These are phyloP conservation scores for Helicostylum pulchrum DNA, from an alignment of 192 early-diverging fungal species.

Conservation along the genomic window DNA sequence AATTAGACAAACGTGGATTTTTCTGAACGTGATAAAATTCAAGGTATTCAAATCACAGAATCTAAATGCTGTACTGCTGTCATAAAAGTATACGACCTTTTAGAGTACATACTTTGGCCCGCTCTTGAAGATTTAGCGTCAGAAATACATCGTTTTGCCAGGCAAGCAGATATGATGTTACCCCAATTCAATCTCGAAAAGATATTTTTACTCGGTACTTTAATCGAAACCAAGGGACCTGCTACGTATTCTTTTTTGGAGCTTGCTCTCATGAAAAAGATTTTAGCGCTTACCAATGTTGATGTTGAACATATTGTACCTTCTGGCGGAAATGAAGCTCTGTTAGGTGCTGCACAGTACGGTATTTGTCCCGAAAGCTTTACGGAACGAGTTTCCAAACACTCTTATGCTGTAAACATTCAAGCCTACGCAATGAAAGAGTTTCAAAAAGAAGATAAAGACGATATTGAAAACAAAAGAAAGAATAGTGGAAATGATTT, in stretches of 20 bases:
- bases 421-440: background rate
- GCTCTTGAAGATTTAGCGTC: background rate
- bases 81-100: background rate
- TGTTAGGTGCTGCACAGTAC: background rate
- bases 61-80: background rate
- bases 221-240: background rate
- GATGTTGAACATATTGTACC: background rate
- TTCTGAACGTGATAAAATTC: background rate
- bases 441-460: too few relatives aligned
- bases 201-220: background rate
- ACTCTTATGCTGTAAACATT: background rate
- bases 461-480: too few relatives aligned
- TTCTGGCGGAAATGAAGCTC: background rate
- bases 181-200: background rate
- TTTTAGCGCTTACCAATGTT: background rate
- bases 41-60: background rate
- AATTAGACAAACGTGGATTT: background rate
- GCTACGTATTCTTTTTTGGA: too few relatives aligned
- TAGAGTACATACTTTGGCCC: background rate
- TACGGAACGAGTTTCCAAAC: background rate
- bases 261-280: too few relatives aligned
- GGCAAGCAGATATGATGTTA: background rate
- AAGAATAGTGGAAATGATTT: too few relatives aligned
- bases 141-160: background rate
- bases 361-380: background rate